Conservation (phyloP, 441 rosid species). For the Corymbia calophylla region DNA sequence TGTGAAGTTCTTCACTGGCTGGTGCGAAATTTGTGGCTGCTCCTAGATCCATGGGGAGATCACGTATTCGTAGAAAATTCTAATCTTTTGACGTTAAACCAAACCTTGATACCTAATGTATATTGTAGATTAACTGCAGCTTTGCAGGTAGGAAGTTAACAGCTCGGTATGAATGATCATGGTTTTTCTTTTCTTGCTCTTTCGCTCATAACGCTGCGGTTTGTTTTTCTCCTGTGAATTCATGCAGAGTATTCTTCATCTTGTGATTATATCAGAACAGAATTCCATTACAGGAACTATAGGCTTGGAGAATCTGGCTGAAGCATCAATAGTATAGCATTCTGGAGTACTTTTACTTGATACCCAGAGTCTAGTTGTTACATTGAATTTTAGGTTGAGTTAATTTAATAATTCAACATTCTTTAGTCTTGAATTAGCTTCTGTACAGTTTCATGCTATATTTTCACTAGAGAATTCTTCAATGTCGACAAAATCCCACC, state of each 20-base stretch:
- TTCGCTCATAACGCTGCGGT: not conserved
- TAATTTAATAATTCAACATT: not conserved
- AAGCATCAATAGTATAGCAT: not conserved
- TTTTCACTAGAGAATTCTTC: not conserved
- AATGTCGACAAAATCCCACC: not conserved
- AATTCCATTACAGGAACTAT: not conserved
- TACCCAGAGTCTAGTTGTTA: not conserved
- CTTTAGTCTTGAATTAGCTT: not conserved
- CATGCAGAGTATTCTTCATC: not conserved
- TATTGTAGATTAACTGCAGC: not conserved
- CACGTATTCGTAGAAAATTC: not conserved
- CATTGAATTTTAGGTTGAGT: not conserved
- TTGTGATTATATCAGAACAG: not conserved
- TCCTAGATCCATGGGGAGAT: not conserved
- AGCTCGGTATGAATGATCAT: not conserved
- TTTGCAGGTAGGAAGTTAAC: not conserved
- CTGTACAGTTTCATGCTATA: not conserved
- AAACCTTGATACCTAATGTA: not conserved
- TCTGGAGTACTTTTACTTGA: not conserved
- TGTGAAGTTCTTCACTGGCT: not conserved
- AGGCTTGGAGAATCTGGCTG: not conserved
- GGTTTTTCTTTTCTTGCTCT: not conserved
- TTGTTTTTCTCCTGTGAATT: not conserved
- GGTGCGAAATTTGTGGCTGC: not conserved
- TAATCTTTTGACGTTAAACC: too few relatives aligned